Conservation (phyloP, 148 eudicot species). For the Silene conica region DNA sequence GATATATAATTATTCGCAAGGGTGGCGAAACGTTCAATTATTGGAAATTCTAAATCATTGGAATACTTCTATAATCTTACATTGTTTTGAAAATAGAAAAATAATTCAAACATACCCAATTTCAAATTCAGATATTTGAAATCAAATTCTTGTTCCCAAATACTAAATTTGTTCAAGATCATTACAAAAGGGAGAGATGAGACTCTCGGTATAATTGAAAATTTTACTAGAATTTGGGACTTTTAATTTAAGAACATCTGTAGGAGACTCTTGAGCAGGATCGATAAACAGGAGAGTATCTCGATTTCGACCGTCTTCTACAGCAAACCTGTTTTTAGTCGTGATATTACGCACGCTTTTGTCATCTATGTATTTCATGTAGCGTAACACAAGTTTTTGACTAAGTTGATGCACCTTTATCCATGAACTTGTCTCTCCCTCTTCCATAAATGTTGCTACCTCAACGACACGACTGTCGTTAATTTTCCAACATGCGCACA, state of each 20-base stretch:
- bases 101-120: no score
- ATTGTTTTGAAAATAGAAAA: no score
- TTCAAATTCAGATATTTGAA: no score
- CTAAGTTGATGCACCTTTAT: background rate
- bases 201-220: background rate
- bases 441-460: background rate
- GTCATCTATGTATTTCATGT: background rate
- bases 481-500: background rate
- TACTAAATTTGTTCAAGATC: no score
- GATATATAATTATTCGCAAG: no score
- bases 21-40: no score
- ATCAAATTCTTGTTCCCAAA: no score
- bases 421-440: background rate
- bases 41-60: no score
- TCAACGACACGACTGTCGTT: background rate
- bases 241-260: background rate
- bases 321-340: background rate
- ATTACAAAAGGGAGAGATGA: constrained; percentile 3
- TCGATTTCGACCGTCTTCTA: background rate
- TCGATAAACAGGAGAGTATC: background rate
- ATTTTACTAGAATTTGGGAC: background rate
- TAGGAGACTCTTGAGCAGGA: background rate
- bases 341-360: background rate
- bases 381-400: background rate
- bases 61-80: no score